phyloP scores from a whole-genome alignment of 2,329 filamentous ascomycete genomes.

The Graphilbum ipis-grandicollis region DNA sequence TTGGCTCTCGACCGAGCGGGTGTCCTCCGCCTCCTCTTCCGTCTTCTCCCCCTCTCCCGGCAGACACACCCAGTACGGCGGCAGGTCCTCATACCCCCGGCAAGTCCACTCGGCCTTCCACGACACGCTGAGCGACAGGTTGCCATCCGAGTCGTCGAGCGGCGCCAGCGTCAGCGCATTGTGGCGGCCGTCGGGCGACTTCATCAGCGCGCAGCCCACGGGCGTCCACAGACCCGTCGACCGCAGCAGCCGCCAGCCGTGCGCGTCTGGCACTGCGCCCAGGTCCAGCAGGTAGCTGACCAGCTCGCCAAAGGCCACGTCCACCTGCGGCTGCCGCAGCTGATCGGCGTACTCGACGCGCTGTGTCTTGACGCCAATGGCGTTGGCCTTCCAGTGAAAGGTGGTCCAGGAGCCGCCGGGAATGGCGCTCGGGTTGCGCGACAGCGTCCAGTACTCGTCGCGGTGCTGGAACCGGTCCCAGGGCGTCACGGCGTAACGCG shows the following conservation, averaged over 20 bases:
- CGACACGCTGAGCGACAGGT: constrained; percentile 37
- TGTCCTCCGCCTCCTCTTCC: neutral
- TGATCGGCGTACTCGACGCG: constrained; percentile 44
- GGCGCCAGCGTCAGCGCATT: constrained; percentile 35
- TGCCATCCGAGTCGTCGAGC: constrained; percentile 41
- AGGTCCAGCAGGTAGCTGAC: constrained; percentile 45
- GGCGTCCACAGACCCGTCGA: constrained; percentile 44
- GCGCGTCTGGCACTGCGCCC: constrained; percentile 41
- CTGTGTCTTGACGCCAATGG: constrained; percentile 44
- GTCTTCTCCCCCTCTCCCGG: constrained; percentile 14
- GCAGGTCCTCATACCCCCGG: constrained; percentile 31
- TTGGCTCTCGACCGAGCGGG: neutral
- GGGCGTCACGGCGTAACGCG: constrained; percentile 45
- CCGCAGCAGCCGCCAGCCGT: constrained; percentile 39
- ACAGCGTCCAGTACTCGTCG: constrained; percentile 40
- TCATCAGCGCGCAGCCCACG: constrained; percentile 37
- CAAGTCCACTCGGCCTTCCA: constrained; percentile 39
- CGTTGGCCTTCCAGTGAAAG: constrained; percentile 48
- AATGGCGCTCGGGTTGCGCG: constrained; percentile 30
- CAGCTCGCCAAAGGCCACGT: constrained; percentile 39
- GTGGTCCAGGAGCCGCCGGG: constrained; percentile 47
- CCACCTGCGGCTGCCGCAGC: constrained; percentile 33
- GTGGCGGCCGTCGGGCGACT: constrained; percentile 28
- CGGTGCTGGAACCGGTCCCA: constrained; percentile 35
- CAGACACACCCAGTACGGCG: constrained; percentile 41